Conservation (phyloP, 306 rosid genomes). For the Albizia julibrissin region DNA sequence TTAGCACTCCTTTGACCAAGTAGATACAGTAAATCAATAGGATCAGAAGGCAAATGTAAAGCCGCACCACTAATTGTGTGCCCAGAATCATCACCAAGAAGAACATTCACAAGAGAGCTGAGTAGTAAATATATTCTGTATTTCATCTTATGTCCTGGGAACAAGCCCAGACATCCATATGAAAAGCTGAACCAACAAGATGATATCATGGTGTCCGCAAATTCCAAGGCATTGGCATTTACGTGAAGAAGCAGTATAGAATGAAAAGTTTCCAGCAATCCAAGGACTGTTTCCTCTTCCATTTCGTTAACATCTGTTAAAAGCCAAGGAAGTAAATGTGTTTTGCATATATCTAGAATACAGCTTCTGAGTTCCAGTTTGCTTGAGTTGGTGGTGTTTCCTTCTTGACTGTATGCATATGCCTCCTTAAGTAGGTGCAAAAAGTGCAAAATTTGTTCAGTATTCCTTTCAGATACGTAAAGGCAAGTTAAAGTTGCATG, state of each 20-base stretch:
- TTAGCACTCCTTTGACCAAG: conserved; percentile 72
- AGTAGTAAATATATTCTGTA: conserved; percentile 73
- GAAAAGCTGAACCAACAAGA: conserved; percentile 84
- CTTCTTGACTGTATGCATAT: conserved; percentile 59
- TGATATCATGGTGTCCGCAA: conserved; percentile 62
- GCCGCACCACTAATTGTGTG: conserved; percentile 68
- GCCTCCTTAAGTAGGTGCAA: conserved; percentile 83
- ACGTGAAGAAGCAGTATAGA: conserved; percentile 61
- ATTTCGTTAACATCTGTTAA: conserved; percentile 53
- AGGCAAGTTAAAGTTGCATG: conserved; percentile 73
- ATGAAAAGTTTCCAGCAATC: conserved; percentile 76
- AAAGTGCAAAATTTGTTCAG: conserved; percentile 62
- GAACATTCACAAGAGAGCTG: conserved; percentile 71
- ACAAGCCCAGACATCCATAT: conserved; percentile 85
- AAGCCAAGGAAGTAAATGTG: conserved; percentile 81
- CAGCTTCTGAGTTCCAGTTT: conserved; percentile 48
- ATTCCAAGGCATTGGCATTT: conserved; percentile 44
- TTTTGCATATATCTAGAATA: conserved; percentile 55
- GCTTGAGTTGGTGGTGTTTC: conserved; percentile 40
- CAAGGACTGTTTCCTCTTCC: conserved; percentile 78
- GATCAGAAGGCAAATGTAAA: conserved; percentile 72
- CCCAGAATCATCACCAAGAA: conserved; percentile 72
- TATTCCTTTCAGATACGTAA: conserved; percentile 50
- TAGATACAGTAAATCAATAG: conserved; percentile 74
- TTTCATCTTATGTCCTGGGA: conserved; percentile 71